phyloP scores from a whole-genome alignment of 2,329 filamentous ascomycete species.

The Clarireedia monteithiana region DNA sequence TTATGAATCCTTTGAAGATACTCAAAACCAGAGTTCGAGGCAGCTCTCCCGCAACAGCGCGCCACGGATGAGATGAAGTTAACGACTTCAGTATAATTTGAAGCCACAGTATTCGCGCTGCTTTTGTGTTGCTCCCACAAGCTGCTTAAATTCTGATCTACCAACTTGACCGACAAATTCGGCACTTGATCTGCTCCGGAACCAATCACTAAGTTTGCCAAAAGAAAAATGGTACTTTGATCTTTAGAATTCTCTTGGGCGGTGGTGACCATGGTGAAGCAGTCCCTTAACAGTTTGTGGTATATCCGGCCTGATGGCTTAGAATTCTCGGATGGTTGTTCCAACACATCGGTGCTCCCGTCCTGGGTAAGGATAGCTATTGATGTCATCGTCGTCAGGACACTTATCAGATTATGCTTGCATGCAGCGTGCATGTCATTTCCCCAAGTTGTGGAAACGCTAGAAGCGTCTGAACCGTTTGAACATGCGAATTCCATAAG shows the following conservation, averaged over 20 bases:
- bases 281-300: slow-evolving; percentile 1
- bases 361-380: slow-evolving; percentile 28
- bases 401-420: slow-evolving; percentile 34
- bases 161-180: slow-evolving; percentile 5
- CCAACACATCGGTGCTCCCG: background rate
- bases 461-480: background rate
- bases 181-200: background rate
- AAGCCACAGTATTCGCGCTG: background rate
- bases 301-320: background rate
- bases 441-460: background rate
- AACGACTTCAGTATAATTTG: slow-evolving; percentile 14
- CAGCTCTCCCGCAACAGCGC: slow-evolving; percentile 38
- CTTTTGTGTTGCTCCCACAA: background rate
- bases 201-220: slow-evolving; percentile 18
- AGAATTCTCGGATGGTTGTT: background rate
- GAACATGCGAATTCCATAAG: slow-evolving; percentile 11
- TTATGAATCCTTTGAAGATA: slow-evolving; percentile 32
- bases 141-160: background rate
- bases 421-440: slow-evolving; percentile 13
- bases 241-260: background rate
- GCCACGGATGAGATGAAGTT: slow-evolving; percentile 39
- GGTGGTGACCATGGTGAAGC: background rate
- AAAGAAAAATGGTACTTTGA: slow-evolving; percentile 13
- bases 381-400: slow-evolving; percentile 35
- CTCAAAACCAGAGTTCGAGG: slow-evolving; percentile 29